Percentiles rank a stretch among this genome's conserved stretches.
Conservation (phyloP, 2,329 filamentous ascomycete genomes). For the Chaetomium sp. region DNA sequence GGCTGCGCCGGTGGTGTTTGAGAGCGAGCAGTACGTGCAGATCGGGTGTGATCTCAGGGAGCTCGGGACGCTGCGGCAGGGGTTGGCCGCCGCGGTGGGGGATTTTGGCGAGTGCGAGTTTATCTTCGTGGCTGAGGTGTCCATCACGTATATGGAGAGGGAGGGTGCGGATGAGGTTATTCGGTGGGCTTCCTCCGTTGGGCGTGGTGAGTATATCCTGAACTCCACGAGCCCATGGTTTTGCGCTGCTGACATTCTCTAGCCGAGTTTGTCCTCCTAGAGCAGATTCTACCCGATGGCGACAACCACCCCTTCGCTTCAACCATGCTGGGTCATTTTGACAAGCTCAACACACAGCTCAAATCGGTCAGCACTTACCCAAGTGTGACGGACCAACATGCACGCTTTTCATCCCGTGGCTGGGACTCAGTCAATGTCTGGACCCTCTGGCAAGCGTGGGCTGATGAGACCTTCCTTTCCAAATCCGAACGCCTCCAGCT, state of each 20-base stretch:
- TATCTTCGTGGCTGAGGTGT: constrained; percentile 86
- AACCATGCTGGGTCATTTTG: constrained; percentile 83
- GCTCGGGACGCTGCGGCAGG: constrained; percentile 59
- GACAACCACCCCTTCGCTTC: constrained; percentile 77
- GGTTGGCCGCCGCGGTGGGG: constrained; percentile 58
- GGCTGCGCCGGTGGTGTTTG: constrained; percentile 52
- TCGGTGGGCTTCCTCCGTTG: constrained; percentile 72
- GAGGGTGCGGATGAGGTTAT: constrained; percentile 73
- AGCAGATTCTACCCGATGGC: constrained; percentile 82
- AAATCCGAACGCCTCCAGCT: constrained; percentile 61
- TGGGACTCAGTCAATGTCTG: constrained; percentile 65
- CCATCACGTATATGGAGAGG: constrained; percentile 85
- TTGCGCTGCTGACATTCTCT: neutral
- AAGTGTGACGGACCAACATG: constrained; percentile 63
- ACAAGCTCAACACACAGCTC: constrained; percentile 78
- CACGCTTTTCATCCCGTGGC: constrained; percentile 68
- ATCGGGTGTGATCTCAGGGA: constrained; percentile 80
- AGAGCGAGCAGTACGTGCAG: constrained; percentile 72
- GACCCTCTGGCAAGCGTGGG: constrained; percentile 85
- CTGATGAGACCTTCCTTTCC: constrained; percentile 65
- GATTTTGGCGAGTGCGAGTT: constrained; percentile 62
- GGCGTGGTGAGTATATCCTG: constrained; percentile 56
- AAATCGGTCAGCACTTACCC: constrained; percentile 73
- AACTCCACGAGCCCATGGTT: neutral
- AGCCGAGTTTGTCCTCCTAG: constrained; percentile 83